phyloP scores from a whole-genome alignment of 495 filamentous ascomycete genomes.

The Penicillium canescens region DNA sequence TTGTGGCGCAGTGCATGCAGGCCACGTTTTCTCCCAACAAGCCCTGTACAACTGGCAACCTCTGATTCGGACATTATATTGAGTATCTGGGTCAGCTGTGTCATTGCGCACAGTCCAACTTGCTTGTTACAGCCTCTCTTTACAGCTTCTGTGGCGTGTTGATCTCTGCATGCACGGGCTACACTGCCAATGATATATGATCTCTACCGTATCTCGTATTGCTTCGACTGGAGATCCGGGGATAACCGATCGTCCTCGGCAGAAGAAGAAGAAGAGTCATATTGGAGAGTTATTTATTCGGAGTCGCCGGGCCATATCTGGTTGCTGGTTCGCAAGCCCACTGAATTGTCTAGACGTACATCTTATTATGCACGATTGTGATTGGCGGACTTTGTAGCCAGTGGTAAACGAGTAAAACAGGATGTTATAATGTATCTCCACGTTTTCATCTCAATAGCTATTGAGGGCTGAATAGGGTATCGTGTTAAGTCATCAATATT shows the following conservation, averaged over 20 bases:
- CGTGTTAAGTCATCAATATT: too few species aligned
- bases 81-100: neutral
- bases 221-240: neutral
- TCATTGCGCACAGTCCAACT: neutral
- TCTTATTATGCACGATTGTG: too few species aligned
- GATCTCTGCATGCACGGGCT: neutral
- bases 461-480: too few species aligned
- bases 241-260: neutral
- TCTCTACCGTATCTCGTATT: neutral
- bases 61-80: neutral
- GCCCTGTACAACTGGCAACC: neutral
- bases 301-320: too few species aligned
- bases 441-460: too few species aligned
- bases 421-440: too few species aligned
- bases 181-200: neutral
- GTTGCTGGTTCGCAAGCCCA: too few species aligned
- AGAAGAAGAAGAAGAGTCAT: too few species aligned
- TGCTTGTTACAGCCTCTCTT: neutral
- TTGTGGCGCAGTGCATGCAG: constrained; percentile 7
- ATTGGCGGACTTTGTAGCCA: too few species aligned
- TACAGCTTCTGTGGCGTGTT: neutral
- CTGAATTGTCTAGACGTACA: too few species aligned
- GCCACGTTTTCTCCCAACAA: neutral
- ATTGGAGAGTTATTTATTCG: too few species aligned
- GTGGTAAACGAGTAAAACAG: too few species aligned